Conservation (phyloP, 1,284 basidiomycete genomes). For the Cronartium ribicola region DNA sequence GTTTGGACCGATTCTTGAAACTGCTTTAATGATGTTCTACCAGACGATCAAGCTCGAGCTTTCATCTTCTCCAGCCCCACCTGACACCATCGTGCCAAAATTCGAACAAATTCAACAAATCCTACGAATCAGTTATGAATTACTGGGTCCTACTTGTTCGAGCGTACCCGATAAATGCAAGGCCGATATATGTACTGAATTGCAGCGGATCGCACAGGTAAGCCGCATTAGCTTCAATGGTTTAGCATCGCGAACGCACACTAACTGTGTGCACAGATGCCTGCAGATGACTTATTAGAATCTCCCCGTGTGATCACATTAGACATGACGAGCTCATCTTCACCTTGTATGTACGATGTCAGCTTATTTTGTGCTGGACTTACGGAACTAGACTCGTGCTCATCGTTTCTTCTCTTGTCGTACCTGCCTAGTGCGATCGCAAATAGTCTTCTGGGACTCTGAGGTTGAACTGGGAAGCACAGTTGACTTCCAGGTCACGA, state of each 20-base stretch:
- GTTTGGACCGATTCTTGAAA: conserved; percentile 67
- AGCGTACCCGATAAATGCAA: background rate
- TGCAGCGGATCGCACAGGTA: background rate
- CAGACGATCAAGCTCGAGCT: conserved; percentile 53
- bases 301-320: background rate
- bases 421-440: conserved; percentile 8
- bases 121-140: conserved; percentile 15
- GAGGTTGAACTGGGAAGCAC: conserved; percentile 8
- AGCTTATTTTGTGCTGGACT: conserved; percentile 13
- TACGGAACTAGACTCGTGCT: background rate
- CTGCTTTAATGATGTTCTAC: conserved; percentile 71
- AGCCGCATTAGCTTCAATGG: background rate
- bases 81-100: background rate
- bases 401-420: background rate
- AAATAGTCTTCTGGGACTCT: conserved; percentile 24
- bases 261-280: background rate
- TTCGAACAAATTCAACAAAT: conserved; percentile 3
- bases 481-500: conserved; percentile 20
- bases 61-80: background rate
- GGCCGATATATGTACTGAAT: conserved; percentile 4
- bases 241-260: background rate
- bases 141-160: background rate
- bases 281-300: background rate
- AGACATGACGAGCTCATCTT: background rate
- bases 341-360: conserved; percentile 14